Conservation (phyloP, 208 protist genomes). For the Crithidia brevicula region DNA sequence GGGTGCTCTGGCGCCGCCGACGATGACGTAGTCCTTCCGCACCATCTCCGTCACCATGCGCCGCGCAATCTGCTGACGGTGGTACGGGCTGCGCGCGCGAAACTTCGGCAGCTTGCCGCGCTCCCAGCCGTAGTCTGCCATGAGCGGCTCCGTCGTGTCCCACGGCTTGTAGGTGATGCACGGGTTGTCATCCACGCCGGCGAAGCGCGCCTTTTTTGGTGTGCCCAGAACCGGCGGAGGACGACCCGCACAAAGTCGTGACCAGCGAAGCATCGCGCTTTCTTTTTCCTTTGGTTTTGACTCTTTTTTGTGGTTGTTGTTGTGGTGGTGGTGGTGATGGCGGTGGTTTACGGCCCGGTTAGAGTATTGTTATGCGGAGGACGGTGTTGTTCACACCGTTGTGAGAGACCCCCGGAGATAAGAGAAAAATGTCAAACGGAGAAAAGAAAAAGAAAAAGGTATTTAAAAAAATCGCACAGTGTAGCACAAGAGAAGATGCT, state of each 20-base stretch:
- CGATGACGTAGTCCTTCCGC: slow-evolving; percentile 89
- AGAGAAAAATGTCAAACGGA: too few relatives aligned
- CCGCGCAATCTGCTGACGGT: slow-evolving; percentile 86
- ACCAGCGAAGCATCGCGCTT: slow-evolving; percentile 45
- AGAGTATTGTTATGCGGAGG: too few relatives aligned
- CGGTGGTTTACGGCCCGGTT: too few relatives aligned
- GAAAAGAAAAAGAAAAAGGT: too few relatives aligned
- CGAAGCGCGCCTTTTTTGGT: slow-evolving; percentile 69
- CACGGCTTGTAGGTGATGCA: slow-evolving; percentile 70
- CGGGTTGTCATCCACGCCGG: slow-evolving; percentile 88
- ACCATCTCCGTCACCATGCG: slow-evolving; percentile 93
- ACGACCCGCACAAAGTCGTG: slow-evolving; percentile 35
- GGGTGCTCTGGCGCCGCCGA: slow-evolving; percentile 83
- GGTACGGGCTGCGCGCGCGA: slow-evolving; percentile 80
- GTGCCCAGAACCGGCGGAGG: slow-evolving; percentile 75
- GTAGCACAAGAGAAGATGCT: too few relatives aligned
- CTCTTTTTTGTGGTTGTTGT: too few relatives aligned
- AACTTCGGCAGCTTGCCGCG: slow-evolving; percentile 87
- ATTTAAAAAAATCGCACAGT: too few relatives aligned
- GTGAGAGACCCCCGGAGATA: too few relatives aligned
- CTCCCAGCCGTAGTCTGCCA: slow-evolving; percentile 87
- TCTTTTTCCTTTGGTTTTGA: too few relatives aligned
- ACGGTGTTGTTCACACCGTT: too few relatives aligned
- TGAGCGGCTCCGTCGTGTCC: slow-evolving; percentile 77
- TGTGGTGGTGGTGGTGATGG: too few relatives aligned